Base-by-base conservation (phyloP, 345 rosid genomes). In the Corchorus capsularis region DNA sequence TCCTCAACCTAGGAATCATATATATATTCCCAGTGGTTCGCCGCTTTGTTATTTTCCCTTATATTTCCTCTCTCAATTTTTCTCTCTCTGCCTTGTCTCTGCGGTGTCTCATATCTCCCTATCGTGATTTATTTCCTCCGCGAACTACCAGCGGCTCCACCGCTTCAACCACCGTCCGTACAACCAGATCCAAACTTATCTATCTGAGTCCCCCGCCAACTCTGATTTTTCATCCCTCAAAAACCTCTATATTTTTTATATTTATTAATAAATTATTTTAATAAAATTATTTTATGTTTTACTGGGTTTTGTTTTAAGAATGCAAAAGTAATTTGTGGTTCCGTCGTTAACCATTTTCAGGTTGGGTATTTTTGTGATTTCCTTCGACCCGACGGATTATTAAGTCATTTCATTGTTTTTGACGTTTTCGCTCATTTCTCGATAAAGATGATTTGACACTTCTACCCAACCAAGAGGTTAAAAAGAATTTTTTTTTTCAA, bases 401-500 rank as follows among this genome's bases (percentile, higher is more conserved):
- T 20, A 3, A 22, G 37, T 27, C 27, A 19, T 60, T 27, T 14
- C 16, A 19, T 14, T 13, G 1, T 6, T 43, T 17, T 39, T 73
- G 70, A 71, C 77, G 37, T 81, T 80, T 81, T 57, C 55, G 56
- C 63, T 72, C 41, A 32, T 72, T 66, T 59, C 16, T 17, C 72
- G 27, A 7, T 32, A 16, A 75, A 68, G 50, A 13, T 14, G 37
- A 62, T 80, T 73, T 62, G 78, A 81, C 83, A 9, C 50, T 69
- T 46, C 46, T 68, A 71, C 63, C 79, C 69, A 19, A 39, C 54
- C 3, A 4, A 19, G 35, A n/a, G 15, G 43, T 20, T 9, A 16
- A 16, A 8, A 8, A 17, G 35, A 13, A 43, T n/a, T n/a, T n/a
- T n/a, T n/a, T n/a, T n/a, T 3, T 3, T 39, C 45, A 3, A 35